Evolutionary conservation across 192 early-diverging fungal species (phyloP).

Genomic region (Haplosporangium gracile): DNA sequence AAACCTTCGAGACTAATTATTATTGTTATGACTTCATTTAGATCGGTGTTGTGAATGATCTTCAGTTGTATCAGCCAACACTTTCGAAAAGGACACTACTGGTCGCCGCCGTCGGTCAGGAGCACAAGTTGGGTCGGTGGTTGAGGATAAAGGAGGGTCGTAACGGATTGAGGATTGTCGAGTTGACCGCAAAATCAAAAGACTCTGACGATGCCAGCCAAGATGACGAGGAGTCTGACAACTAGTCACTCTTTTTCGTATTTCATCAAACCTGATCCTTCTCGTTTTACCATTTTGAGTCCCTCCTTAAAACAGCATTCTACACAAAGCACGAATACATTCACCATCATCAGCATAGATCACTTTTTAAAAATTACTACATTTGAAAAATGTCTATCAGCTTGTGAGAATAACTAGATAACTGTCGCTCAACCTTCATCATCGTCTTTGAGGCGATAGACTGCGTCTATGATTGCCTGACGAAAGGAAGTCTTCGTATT

Average conservation of each 20-base stretch:
- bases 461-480: not conserved
- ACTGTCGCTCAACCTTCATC: not conserved
- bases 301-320: not conserved
- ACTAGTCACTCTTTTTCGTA: not conserved
- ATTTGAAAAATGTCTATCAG: not conserved
- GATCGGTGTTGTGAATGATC: conserved; percentile 46
- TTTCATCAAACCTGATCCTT: not conserved
- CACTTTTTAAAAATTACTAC: not conserved
- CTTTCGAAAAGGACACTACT: conserved; percentile 64
- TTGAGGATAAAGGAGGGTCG: conserved; percentile 79
- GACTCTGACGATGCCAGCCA: conserved; percentile 11
- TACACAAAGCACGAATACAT: not conserved
- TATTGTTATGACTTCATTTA: not conserved
- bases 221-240: conserved; percentile 19
- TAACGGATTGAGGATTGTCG: conserved; percentile 82
- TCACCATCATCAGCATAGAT: not conserved
- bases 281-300: not conserved
- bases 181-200: conserved; percentile 61
- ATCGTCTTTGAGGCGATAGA: not conserved
- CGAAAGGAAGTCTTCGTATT: conserved; percentile 20
- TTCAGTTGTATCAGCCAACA: conserved; percentile 49
- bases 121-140: conserved; percentile 94
- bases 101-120: conserved; percentile 86
- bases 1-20: not conserved
- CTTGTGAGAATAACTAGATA: not conserved